These are phyloP conservation scores for Mycena rebaudengoi DNA, from an alignment of 768 basidiomycete species.

Conservation along the genomic window DNA sequence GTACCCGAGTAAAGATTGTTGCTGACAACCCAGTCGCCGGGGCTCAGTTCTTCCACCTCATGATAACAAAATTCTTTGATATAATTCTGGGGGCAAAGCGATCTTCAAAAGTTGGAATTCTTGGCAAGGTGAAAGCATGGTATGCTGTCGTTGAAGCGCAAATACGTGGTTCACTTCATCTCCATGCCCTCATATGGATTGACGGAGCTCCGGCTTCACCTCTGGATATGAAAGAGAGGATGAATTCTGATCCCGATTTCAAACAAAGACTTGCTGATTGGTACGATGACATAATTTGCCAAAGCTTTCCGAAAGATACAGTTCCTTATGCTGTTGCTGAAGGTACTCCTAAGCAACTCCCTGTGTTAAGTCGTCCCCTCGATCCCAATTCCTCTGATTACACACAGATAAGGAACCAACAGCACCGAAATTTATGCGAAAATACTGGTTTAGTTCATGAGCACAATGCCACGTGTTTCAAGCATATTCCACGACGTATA, in stretches of 20 bases:
- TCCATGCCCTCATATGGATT: slow-evolving; percentile 36
- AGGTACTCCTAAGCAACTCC: background rate
- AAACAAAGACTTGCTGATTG: background rate
- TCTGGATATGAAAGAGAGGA: slow-evolving; percentile 2
- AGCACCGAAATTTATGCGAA: background rate
- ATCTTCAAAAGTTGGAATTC: slow-evolving; percentile 25
- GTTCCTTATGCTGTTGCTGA: background rate
- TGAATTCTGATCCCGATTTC: slow-evolving; percentile 1
- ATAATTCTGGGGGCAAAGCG: slow-evolving; percentile 30
- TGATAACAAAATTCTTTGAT: slow-evolving; percentile 29
- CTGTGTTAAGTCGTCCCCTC: slow-evolving; percentile 4
- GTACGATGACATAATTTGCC: slow-evolving; percentile 14
- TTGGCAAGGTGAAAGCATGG: slow-evolving; percentile 30
- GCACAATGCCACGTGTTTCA: slow-evolving; percentile 24
- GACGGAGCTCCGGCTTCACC: background rate
- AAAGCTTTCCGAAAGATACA: too few species aligned
- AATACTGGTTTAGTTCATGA: slow-evolving; percentile 4
- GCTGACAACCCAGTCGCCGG: slow-evolving; percentile 10
- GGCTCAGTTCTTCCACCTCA: slow-evolving; percentile 42
- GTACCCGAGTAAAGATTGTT: background rate
- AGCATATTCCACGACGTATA: slow-evolving; percentile 17
- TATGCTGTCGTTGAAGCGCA: slow-evolving; percentile 36
- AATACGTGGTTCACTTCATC: slow-evolving; percentile 33
- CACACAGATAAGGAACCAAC: background rate
- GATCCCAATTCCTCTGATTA: background rate